Conservation (phyloP, 129 eudicot species). For the Smallanthus sonchifolius region DNA sequence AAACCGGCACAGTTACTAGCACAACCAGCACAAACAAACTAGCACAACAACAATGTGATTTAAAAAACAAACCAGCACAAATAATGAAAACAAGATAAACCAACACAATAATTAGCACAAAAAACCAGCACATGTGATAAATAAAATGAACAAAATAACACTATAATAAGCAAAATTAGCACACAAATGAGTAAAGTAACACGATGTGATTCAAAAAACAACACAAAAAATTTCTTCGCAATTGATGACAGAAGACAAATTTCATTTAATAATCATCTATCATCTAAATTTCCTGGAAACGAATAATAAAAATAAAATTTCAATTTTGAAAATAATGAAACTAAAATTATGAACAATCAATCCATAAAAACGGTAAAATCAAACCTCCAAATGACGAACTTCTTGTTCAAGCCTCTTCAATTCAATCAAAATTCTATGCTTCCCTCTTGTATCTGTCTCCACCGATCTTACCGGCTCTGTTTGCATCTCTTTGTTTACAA, state of each 20-base stretch:
- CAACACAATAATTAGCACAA: no score
- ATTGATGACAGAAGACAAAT: background rate
- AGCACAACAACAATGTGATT: no score
- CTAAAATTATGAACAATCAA: background rate
- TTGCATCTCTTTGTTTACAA: conserved; percentile 34
- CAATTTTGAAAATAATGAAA: conserved; percentile 20
- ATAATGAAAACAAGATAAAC: no score
- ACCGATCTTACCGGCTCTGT: conserved; percentile 38
- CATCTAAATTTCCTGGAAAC: conserved; percentile 1
- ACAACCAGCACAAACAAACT: no score
- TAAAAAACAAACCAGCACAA: no score
- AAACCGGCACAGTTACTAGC: no score
- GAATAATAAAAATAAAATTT: background rate
- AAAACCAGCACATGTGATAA: no score
- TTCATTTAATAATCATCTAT: background rate
- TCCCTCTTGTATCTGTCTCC: conserved; percentile 58
- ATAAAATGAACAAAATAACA: no score
- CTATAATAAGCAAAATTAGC: no score
- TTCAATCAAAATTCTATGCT: conserved; percentile 73
- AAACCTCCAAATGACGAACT: conserved; percentile 64
- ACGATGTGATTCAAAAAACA: no score
- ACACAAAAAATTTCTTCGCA: no score
- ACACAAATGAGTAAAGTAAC: no score
- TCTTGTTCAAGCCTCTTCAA: conserved; percentile 81
- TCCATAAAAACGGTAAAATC: background rate